Percentiles rank a stretch among this genome's conserved stretches.
These are phyloP conservation scores for Tetraselmis striata DNA, from an alignment of 139 green algal species.

Conservation along the genomic window DNA sequence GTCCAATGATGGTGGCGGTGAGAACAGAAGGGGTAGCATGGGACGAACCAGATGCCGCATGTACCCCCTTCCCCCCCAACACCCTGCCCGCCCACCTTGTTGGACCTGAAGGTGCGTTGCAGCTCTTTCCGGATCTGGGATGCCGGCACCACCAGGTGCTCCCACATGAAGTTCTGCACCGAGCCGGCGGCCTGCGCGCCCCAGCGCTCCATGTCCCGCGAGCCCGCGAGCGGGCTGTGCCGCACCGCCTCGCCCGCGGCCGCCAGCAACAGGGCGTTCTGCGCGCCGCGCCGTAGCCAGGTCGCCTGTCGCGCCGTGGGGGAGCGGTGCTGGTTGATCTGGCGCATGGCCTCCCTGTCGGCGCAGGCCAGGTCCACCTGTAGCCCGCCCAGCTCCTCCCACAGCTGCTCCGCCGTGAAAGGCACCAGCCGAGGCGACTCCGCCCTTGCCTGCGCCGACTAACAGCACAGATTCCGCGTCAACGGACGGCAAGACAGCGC, in stretches of 20 bases:
- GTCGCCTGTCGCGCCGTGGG: not conserved
- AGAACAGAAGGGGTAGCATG: no score
- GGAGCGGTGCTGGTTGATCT: not conserved
- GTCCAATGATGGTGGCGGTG: no score
- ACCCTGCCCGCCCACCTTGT: no score
- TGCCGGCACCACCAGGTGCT: not conserved
- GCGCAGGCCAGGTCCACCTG: not conserved
- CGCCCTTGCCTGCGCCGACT: no score
- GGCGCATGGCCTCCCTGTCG: not conserved
- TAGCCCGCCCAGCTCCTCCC: not conserved
- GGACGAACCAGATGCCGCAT: no score
- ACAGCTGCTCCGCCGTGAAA: not conserved
- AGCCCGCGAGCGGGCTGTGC: not conserved
- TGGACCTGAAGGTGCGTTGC: constrained; percentile 1
- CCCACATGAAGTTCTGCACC: constrained; percentile 1
- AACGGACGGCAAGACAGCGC: no score
- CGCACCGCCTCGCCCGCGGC: not conserved
- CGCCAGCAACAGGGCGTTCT: not conserved
- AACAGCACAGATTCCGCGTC: no score
- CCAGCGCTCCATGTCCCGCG: not conserved
- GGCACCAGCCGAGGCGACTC: not conserved
- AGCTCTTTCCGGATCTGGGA: not conserved
- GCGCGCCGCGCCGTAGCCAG: not conserved
- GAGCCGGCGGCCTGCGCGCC: not conserved
- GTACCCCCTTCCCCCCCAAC: no score